Evolutionary conservation across 139 green algal genomes (phyloP), one percentile per base, ranked within the genome.

Genomic region (Axilococcus clingmanii): DNA sequence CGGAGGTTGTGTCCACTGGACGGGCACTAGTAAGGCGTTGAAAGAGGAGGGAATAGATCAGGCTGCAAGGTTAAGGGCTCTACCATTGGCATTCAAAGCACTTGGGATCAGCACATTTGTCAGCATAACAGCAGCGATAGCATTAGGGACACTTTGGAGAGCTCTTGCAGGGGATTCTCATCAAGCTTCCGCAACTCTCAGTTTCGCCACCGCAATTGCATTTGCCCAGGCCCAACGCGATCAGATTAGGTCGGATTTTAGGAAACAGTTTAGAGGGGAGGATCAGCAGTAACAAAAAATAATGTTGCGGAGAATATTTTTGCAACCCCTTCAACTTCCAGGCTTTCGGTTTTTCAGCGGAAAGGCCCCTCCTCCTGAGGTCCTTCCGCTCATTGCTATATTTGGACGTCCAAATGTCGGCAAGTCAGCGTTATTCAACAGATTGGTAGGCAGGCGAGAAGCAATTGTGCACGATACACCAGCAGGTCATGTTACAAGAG

Each of bases 381-480:
- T 5, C 30, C 7, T 22, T 12, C 8, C 16, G 4, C 61, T 85
- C 75, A 65, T 95, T 4, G 73, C 79, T 0, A 69, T 95, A 3
- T 66, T 94, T 14, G 87, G 87, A 0, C 59, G 82, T 3, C 86
- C 87, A 14, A 95, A 95, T 52, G 87, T 94, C 8, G 87, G 87
- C 58, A 95, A 95, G 72, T 89, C 76, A 5, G 81, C 86, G 11
- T 66, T 95, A 16, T 94, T 90, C 78, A 95, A 95, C 59, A 61
- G 80, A 8, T 68, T 95, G 4, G 43, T 86, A 3, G 25, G 68
- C 1, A 53, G 66, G 16, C 48, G 63, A 2, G 58, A 71, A 30
- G 86, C 86, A 2, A 57, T 95, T 59, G 87, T 95, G 43, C 69
- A 78, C 52, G 71, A 97, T 74, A 97, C 89, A 0, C 89, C 89